Evolutionary conservation across 2,329 filamentous ascomycete species (phyloP).

Genomic region (Trichoderma sp.): DNA sequence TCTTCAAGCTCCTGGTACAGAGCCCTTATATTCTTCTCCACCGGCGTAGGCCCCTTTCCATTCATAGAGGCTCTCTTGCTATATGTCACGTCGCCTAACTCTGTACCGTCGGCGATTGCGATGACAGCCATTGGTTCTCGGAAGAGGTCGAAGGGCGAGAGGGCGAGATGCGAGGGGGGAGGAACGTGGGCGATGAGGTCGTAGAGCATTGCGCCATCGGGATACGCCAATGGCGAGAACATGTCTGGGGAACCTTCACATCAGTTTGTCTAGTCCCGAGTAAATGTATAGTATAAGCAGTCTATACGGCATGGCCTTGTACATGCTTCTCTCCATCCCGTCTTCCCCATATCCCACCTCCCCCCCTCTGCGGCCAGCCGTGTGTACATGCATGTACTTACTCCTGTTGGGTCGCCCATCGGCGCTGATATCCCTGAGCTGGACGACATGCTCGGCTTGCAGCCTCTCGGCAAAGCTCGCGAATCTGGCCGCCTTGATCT

Average conservation of each 20-base stretch:
- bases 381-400: slow-evolving; percentile 42
- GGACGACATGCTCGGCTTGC: slow-evolving; percentile 74
- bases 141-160: slow-evolving; percentile 88
- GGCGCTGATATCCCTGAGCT: slow-evolving; percentile 80
- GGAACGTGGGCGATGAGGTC: slow-evolving; percentile 79
- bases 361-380: not conserved
- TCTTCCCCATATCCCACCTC: not conserved
- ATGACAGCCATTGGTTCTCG: slow-evolving; percentile 80
- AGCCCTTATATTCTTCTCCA: slow-evolving; percentile 56
- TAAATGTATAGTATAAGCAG: not conserved
- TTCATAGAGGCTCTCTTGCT: slow-evolving; percentile 54
- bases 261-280: slow-evolving; percentile 24
- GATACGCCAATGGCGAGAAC: slow-evolving; percentile 89
- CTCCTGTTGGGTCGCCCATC: slow-evolving; percentile 83
- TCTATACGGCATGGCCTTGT: not conserved
- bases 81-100: slow-evolving; percentile 56
- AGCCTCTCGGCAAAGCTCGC: slow-evolving; percentile 74
- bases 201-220: slow-evolving; percentile 81
- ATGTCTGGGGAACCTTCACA: slow-evolving; percentile 58
- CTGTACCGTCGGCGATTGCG: slow-evolving; percentile 77
- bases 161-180: slow-evolving; percentile 71
- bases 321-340: not conserved
- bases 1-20: slow-evolving; percentile 67
- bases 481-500: slow-evolving; percentile 80
- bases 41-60: slow-evolving; percentile 47